phyloP scores from a whole-genome alignment of 2,329 filamentous ascomycete species.

The Pyrenophora seminiperda region DNA sequence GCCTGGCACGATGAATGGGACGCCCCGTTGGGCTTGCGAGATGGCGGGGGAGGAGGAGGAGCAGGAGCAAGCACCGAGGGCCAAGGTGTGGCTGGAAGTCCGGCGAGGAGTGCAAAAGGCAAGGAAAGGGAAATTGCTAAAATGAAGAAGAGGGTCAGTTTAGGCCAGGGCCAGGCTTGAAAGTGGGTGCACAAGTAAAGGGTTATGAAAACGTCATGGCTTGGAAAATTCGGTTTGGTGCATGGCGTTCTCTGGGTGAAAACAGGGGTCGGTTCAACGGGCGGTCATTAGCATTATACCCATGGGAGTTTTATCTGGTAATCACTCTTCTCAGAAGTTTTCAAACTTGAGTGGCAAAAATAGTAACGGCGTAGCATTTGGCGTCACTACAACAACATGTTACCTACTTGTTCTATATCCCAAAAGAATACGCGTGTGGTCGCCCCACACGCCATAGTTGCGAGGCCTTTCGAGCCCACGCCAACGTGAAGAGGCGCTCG shows the following conservation, averaged over 20 bases:
- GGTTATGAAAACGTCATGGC: too few species aligned
- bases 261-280: too few species aligned
- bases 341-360: neutral
- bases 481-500: neutral
- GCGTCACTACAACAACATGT: too few species aligned
- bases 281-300: too few species aligned
- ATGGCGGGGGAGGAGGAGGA: slow-evolving; percentile 25
- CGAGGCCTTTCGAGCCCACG: neutral
- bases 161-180: slow-evolving; percentile 4
- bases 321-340: too few species aligned
- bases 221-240: too few species aligned
- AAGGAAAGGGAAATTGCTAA: slow-evolving; percentile 23
- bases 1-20: slow-evolving; percentile 26
- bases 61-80: slow-evolving; percentile 14
- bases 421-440: neutral
- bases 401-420: neutral
- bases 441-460: neutral
- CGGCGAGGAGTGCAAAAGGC: slow-evolving; percentile 20
- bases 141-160: slow-evolving; percentile 20
- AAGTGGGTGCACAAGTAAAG: neutral
- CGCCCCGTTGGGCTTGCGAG: slow-evolving; percentile 5
- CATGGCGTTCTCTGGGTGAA: too few species aligned
- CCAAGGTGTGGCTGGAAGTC: slow-evolving; percentile 11
- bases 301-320: too few species aligned
- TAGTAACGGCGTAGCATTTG: neutral